Conservation (phyloP, 2,329 filamentous ascomycete species). For the Chaetomiaceae sp. region DNA sequence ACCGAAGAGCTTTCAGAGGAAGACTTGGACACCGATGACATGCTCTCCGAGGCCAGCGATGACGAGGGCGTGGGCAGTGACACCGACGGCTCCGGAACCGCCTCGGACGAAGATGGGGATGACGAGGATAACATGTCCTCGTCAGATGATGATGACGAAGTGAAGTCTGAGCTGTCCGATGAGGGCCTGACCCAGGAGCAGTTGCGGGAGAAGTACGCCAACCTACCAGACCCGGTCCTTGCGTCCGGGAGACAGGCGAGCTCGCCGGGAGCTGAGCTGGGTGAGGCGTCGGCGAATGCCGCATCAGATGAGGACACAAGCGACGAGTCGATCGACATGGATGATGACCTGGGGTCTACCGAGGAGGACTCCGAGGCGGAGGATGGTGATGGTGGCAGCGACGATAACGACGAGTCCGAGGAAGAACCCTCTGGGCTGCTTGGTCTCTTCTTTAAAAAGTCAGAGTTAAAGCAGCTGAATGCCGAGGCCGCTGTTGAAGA, state of each 20-base stretch:
- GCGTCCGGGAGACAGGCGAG: slow-evolving; percentile 25
- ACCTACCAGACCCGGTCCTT: slow-evolving; percentile 46
- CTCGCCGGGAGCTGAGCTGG: slow-evolving; percentile 15
- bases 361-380: slow-evolving; percentile 41
- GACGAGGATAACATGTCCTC: slow-evolving; percentile 56
- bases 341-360: slow-evolving; percentile 57
- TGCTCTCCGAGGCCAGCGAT: slow-evolving; percentile 38
- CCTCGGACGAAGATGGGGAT: slow-evolving; percentile 34
- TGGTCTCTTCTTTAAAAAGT: slow-evolving; percentile 54
- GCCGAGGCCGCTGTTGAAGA: slow-evolving; percentile 30
- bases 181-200: slow-evolving; percentile 65
- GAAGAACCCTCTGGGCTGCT: slow-evolving; percentile 43
- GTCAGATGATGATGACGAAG: slow-evolving; percentile 57
- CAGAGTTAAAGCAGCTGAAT: slow-evolving; percentile 49
- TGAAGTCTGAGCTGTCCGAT: slow-evolving; percentile 49
- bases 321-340: slow-evolving; percentile 64
- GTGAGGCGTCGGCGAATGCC: slow-evolving; percentile 22
- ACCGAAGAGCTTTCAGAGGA: slow-evolving; percentile 44
- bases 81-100: slow-evolving; percentile 26
- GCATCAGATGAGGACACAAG: slow-evolving; percentile 44
- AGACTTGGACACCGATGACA: slow-evolving; percentile 40
- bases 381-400: slow-evolving; percentile 40
- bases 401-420: slow-evolving; percentile 37
- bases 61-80: slow-evolving; percentile 26
- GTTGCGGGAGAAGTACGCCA: slow-evolving; percentile 61